Evolutionary conservation across 2,329 filamentous ascomycete genomes (phyloP), one percentile per base, ranked within the genome.

Genomic region (Taxawa tesnikishii): DNA sequence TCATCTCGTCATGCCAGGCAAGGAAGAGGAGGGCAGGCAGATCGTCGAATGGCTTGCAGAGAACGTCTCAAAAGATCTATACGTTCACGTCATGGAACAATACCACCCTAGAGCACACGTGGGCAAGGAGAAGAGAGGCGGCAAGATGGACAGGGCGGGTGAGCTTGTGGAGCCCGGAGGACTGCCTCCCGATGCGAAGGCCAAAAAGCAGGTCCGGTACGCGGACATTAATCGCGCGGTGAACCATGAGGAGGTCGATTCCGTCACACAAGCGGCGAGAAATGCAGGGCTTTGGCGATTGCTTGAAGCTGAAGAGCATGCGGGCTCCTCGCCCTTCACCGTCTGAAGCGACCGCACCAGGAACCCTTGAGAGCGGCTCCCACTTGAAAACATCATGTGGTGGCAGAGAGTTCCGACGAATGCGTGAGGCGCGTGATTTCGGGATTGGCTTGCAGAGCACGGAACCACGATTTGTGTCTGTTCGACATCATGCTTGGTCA

Each of bases 31-130:
- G 55, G 79, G 79, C 0, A 65, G 66, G 31, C 62, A 74, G 40
- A 90, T 92, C 38, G 79, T 92, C 64, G 65, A 60, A 39, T 92
- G 82, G 66, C 61, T 92, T 11, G 83, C 81, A 0, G 62, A 69
- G 16, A 71, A 84, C 32, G 67, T 92, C 2, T 83, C 79, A 3
- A 67, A 62, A 34, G 82, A 90, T 52, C 65, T 80, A 26, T 88
- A 87, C 54, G 70, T 90, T 38, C 79, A 92, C 50, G 77, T 92
- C 42, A 90, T 90, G 83, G 83, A 92, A 55, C 83, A 92, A 56
- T 90, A 90, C 48, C 75, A 75, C 40, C 83, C 83, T 0, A 72
- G 80, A 41, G 83, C 81, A 0, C 75, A 92, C 52, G 83, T 92
- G 1, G 83, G 83, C 3, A 88, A 84, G 59, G 60, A 63, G 33